Percentiles rank a stretch among this genome's conserved stretches.
Evolutionary conservation across 1,284 basidiomycete genomes (phyloP).

Genomic region (Entoloma clypeatum): DNA sequence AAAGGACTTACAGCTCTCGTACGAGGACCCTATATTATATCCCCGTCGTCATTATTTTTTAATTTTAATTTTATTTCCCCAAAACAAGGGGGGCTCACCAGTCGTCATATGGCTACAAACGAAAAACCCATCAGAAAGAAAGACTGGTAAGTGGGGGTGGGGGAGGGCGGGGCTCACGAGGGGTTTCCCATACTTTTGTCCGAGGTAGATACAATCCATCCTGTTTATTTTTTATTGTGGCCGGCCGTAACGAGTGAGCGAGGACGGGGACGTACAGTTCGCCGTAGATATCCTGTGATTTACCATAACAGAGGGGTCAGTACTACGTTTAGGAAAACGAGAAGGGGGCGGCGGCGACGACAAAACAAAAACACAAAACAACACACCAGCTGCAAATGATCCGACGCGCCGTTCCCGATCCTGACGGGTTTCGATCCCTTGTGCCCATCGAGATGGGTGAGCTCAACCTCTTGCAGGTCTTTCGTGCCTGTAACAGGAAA

Average conservation of each 20-base stretch:
- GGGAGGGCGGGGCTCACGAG: constrained; percentile 27
- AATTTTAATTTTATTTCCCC: too few species aligned
- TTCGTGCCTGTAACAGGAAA: constrained; percentile 56
- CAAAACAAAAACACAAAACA: too few species aligned
- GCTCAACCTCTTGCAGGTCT: constrained; percentile 78
- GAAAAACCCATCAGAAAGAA: too few species aligned
- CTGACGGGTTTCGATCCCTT: constrained; percentile 80
- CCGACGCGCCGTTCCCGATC: constrained; percentile 87
- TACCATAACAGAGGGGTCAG: too few species aligned
- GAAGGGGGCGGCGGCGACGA: too few species aligned
- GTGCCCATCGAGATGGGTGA: constrained; percentile 82
- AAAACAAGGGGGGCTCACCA: constrained; percentile 28
- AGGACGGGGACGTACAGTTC: constrained; percentile 54
- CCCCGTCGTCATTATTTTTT: too few species aligned
- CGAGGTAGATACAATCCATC: constrained; percentile 93
- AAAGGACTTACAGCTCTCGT: constrained; percentile 62
- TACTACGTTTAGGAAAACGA: too few species aligned
- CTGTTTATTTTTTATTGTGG: too few species aligned
- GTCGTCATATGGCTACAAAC: constrained; percentile 35
- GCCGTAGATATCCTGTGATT: constrained; percentile 93
- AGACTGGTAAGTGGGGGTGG: background rate
- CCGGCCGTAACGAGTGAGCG: too few species aligned
- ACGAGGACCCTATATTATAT: constrained; percentile 68
- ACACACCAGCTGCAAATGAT: constrained; percentile 81
- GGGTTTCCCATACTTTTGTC: constrained; percentile 69